Conservation (phyloP, 2,329 filamentous ascomycete species). For the Aspergillus fructus region DNA sequence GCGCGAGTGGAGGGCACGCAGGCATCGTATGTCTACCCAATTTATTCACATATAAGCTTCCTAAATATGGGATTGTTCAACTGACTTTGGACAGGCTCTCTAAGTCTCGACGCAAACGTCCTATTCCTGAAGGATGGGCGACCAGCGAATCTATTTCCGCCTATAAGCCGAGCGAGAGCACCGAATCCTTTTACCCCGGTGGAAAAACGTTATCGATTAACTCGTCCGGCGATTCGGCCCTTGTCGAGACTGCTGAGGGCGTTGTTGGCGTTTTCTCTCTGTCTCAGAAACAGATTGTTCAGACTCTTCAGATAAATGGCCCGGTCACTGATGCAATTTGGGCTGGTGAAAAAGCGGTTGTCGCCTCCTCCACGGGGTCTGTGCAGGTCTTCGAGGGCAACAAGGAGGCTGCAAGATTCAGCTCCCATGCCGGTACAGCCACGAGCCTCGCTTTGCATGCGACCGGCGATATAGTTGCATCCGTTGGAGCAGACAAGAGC, state of each 20-base stretch:
- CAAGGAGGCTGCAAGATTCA: constrained; percentile 66
- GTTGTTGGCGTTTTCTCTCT: constrained; percentile 77
- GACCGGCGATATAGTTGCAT: constrained; percentile 77
- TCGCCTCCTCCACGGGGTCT: constrained; percentile 72
- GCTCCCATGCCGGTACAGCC: constrained; percentile 79
- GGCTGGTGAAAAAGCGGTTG: constrained; percentile 64
- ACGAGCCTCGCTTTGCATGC: constrained; percentile 80
- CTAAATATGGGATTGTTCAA: not conserved
- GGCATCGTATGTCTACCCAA: constrained; percentile 61
- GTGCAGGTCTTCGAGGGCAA: constrained; percentile 79
- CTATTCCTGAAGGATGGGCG: constrained; percentile 81
- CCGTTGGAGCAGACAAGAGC: constrained; percentile 87
- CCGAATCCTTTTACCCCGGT: constrained; percentile 61
- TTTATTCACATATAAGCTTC: not conserved
- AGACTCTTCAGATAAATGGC: constrained; percentile 62
- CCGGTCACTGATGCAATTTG: constrained; percentile 65
- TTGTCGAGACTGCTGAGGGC: constrained; percentile 74
- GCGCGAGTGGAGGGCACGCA: constrained; percentile 78
- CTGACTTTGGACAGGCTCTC: constrained; percentile 62
- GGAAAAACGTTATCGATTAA: constrained; percentile 59
- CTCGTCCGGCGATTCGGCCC: constrained; percentile 62
- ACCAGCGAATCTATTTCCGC: constrained; percentile 68
- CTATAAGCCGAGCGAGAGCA: constrained; percentile 55
- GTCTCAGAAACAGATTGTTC: constrained; percentile 70
- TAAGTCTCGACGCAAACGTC: constrained; percentile 84